Evolutionary conservation across 371 early-diverging fungal genomes (phyloP).

Genomic region (Circinella umbellata): DNA sequence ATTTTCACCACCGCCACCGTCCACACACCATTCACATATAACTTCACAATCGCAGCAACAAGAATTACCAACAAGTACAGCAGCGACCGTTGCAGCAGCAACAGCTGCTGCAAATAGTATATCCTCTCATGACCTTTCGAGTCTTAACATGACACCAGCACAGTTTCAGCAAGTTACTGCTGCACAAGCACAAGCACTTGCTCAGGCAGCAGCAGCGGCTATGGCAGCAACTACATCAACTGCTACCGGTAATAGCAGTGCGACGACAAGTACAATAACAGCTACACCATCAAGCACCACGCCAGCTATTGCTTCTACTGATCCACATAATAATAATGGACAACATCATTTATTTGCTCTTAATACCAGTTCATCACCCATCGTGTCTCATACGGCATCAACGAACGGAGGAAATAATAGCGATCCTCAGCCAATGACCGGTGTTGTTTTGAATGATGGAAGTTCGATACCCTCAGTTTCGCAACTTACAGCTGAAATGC

Average conservation of each 20-base stretch:
- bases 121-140: conserved; percentile 2
- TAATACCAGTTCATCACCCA: conserved; percentile 2
- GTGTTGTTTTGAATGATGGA: conserved; percentile 13
- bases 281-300: background rate
- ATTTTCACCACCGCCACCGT: background rate
- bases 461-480: conserved; percentile 17
- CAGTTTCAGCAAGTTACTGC: conserved; percentile 45
- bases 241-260: background rate
- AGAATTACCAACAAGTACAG: background rate
- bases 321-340: background rate
- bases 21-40: background rate
- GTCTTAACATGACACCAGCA: conserved; percentile 23
- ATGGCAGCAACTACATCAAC: conserved; percentile 18
- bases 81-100: background rate
- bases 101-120: conserved; percentile 1
- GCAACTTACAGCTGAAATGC: conserved; percentile 40
- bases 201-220: conserved; percentile 39
- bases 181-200: conserved; percentile 34
- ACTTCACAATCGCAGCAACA: background rate
- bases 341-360: conserved; percentile 7
- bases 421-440: background rate
- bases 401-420: conserved; percentile 1
- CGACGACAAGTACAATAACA: background rate
- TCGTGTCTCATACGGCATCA: conserved; percentile 5
- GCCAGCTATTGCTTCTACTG: background rate